Percentiles rank a stretch among this genome's conserved stretches.
Evolutionary conservation across 1,284 basidiomycete genomes (phyloP).

Genomic region (Puccinia triticina): DNA sequence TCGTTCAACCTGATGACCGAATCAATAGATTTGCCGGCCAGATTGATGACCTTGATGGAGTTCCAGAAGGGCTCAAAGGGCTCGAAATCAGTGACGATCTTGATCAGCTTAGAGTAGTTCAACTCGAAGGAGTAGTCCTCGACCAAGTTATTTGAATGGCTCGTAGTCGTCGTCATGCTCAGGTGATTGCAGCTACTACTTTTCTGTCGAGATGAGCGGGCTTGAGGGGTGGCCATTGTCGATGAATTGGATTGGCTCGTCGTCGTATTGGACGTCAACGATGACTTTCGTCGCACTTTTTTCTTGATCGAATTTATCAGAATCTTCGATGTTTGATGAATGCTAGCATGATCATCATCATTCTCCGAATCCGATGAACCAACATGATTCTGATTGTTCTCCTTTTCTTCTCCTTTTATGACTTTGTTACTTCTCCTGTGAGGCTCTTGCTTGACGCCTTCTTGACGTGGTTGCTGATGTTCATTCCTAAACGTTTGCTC

Average conservation of each 20-base stretch:
- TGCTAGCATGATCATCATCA: constrained; percentile 4
- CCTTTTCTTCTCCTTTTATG: constrained; percentile 3
- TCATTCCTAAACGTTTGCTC: background rate
- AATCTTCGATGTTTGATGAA: constrained; percentile 38
- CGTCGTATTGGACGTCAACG: background rate
- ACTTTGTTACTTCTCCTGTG: constrained; percentile 24
- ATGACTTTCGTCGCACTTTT: constrained; percentile 36
- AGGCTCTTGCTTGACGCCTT: constrained; percentile 14
- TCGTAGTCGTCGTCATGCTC: constrained; percentile 20
- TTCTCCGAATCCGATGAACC: constrained; percentile 25
- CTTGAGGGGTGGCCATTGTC: constrained; percentile 13
- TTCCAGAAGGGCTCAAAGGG: constrained; percentile 97
- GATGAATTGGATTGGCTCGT: constrained; percentile 23
- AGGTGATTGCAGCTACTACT: background rate
- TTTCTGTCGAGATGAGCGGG: background rate
- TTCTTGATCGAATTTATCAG: constrained; percentile 39
- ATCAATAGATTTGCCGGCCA: constrained; percentile 78
- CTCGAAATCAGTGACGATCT: constrained; percentile 90
- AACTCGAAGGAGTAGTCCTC: constrained; percentile 88
- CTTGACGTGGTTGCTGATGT: background rate
- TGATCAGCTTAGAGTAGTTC: constrained; percentile 83
- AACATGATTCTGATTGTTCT: constrained; percentile 2
- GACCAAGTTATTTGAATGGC: constrained; percentile 25
- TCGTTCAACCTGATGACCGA: constrained; percentile 90
- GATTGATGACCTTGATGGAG: constrained; percentile 72